phyloP scores from a whole-genome alignment of 495 filamentous ascomycete genomes.

The Neurospora pannonica region DNA sequence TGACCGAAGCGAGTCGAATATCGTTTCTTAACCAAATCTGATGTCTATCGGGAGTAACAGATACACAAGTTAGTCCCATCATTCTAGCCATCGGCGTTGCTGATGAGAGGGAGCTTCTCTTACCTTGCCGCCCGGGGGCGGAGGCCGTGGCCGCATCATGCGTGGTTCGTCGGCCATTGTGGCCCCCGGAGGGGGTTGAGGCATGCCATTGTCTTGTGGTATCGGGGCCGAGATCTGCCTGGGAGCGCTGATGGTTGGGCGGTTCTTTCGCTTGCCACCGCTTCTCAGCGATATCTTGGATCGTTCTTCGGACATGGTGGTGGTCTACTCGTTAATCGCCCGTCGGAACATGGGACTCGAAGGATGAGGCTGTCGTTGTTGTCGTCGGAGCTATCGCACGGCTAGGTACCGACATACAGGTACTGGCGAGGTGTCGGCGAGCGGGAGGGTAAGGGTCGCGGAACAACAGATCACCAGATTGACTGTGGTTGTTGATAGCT shows the following conservation, averaged over 20 bases:
- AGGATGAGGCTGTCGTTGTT: not conserved
- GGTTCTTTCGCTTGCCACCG: conserved; percentile 62
- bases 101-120: not conserved
- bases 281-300: conserved; percentile 80
- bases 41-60: conserved; percentile 42
- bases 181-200: conserved; percentile 26
- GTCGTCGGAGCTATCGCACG: not conserved
- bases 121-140: conserved; percentile 33
- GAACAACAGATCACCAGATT: not conserved
- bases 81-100: not conserved
- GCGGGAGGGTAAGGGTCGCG: not conserved
- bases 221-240: conserved; percentile 66
- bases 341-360: not conserved
- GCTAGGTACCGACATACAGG: not conserved
- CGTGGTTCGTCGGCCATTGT: conserved; percentile 21
- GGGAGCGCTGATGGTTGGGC: conserved; percentile 73
- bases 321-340: not conserved
- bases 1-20: conserved; percentile 89
- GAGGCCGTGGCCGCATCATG: conserved; percentile 31
- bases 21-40: conserved; percentile 86
- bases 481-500: not conserved
- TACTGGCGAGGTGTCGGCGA: not conserved
- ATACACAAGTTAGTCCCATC: not conserved
- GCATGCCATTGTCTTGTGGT: conserved; percentile 27
- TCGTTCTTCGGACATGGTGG: conserved; percentile 50